Conservation (phyloP, 2,329 filamentous ascomycete genomes). For the Hypoxylon sp. region DNA sequence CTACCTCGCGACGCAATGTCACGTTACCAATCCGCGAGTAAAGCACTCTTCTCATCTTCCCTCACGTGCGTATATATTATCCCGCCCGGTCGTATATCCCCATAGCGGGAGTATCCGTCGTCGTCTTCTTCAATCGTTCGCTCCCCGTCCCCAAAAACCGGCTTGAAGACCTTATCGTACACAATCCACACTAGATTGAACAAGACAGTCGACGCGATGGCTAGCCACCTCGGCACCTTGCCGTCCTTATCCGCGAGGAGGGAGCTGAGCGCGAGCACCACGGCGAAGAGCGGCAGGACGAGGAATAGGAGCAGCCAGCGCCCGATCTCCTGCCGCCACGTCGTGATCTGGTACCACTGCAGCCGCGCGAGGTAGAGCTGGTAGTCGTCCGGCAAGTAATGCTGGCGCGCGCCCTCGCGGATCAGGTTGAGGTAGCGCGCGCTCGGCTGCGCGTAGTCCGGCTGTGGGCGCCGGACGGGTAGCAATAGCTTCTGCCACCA, state of each 20-base stretch:
- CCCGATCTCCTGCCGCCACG: constrained; percentile 74
- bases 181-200: constrained; percentile 67
- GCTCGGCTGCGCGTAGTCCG: constrained; percentile 84
- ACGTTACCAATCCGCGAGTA: constrained; percentile 49
- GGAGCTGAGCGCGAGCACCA: constrained; percentile 59
- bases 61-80: not conserved
- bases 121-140: constrained; percentile 58
- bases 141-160: constrained; percentile 88
- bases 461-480: constrained; percentile 68
- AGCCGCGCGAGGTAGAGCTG: constrained; percentile 77
- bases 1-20: constrained; percentile 19
- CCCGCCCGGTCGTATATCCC: constrained; percentile 1
- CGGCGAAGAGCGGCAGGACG: constrained; percentile 68
- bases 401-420: constrained; percentile 81
- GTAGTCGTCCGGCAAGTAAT: constrained; percentile 83
- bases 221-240: constrained; percentile 75
- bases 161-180: constrained; percentile 74
- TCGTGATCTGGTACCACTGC: constrained; percentile 78
- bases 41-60: constrained; percentile 42
- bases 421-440: constrained; percentile 86
- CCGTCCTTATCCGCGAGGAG: constrained; percentile 73
- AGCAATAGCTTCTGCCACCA: constrained; percentile 63
- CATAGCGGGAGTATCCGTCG: constrained; percentile 14
- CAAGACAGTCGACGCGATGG: constrained; percentile 59
- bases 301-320: constrained; percentile 69